These are phyloP conservation scores for Claviceps lovelessii DNA, from an alignment of 2,329 filamentous ascomycete species.

Conservation along the genomic window DNA sequence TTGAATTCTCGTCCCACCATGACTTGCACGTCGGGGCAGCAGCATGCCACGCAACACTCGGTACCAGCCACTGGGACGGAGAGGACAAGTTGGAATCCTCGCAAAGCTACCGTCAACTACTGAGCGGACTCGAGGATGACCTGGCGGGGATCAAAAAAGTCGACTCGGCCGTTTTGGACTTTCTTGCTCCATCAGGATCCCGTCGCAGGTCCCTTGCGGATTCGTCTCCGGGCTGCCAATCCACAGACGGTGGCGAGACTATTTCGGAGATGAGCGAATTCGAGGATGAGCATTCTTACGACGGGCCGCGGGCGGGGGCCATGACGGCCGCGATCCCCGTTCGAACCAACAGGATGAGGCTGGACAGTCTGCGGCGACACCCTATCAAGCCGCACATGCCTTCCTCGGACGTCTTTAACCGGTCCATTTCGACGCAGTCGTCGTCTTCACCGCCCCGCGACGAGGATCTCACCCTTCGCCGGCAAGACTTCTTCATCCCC, in stretches of 20 bases:
- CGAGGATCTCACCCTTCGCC: background rate
- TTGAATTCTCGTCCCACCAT: slow-evolving; percentile 41
- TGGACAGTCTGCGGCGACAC: slow-evolving; percentile 10
- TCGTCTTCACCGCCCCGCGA: background rate
- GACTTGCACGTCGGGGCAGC: slow-evolving; percentile 27
- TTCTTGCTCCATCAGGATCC: slow-evolving; percentile 2
- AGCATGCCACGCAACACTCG: slow-evolving; percentile 9
- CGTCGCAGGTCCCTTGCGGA: background rate
- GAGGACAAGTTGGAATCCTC: slow-evolving; percentile 15
- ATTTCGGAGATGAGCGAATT: slow-evolving; percentile 38
- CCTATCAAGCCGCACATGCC: slow-evolving; percentile 17
- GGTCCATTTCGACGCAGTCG: background rate
- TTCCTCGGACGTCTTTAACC: slow-evolving; percentile 10
- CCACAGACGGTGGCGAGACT: slow-evolving; percentile 9
- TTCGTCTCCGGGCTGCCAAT: background rate
- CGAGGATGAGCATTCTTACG: slow-evolving; percentile 28
- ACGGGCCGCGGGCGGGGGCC: background rate
- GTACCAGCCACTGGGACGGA: slow-evolving; percentile 11
- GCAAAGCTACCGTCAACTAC: slow-evolving; percentile 29
- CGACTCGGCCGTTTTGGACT: slow-evolving; percentile 7
- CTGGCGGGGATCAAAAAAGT: slow-evolving; percentile 17
- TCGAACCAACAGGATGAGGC: slow-evolving; percentile 12
- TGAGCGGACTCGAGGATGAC: slow-evolving; percentile 28
- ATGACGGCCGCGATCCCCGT: slow-evolving; percentile 10
- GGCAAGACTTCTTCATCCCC: background rate